These are phyloP conservation scores for Lentinula detonsa DNA, from an alignment of 768 basidiomycete species.

Conservation along the genomic window DNA sequence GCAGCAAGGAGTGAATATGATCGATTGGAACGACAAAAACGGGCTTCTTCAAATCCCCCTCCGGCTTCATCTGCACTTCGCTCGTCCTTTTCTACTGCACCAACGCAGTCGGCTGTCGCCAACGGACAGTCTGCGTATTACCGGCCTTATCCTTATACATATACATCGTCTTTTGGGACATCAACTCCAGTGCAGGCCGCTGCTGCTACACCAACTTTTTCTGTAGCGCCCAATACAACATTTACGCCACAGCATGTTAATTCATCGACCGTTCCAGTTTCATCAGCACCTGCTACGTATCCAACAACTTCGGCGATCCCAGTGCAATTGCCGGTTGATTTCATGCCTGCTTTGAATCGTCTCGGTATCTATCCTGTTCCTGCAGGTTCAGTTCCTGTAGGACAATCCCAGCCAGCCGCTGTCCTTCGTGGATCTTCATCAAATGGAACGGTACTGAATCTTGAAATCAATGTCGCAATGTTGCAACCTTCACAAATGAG, in stretches of 20 bases:
- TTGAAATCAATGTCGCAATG: slow-evolving; percentile 75
- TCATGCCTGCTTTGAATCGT: slow-evolving; percentile 58
- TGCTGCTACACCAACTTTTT: slow-evolving; percentile 14
- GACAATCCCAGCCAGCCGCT: slow-evolving; percentile 68
- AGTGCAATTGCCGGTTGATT: slow-evolving; percentile 65
- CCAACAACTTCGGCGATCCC: slow-evolving; percentile 42
- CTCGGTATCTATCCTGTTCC: slow-evolving; percentile 73
- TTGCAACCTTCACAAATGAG: slow-evolving; percentile 75
- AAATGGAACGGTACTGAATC: slow-evolving; percentile 64
- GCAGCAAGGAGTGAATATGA: slow-evolving; percentile 61
- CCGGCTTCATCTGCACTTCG: slow-evolving; percentile 23
- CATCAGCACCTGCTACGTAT: slow-evolving; percentile 28
- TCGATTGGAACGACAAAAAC: slow-evolving; percentile 64
- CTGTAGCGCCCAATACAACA: slow-evolving; percentile 21
- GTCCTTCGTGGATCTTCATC: slow-evolving; percentile 66
- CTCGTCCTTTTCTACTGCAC: slow-evolving; percentile 22
- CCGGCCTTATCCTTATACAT: slow-evolving; percentile 59
- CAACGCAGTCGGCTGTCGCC: slow-evolving; percentile 22
- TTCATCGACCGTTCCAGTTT: slow-evolving; percentile 15
- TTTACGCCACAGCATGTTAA: slow-evolving; percentile 19
- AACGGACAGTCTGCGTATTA: slow-evolving; percentile 50
- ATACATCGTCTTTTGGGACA: slow-evolving; percentile 50
- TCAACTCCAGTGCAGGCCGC: slow-evolving; percentile 13
- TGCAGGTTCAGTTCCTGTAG: slow-evolving; percentile 40
- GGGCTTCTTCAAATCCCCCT: slow-evolving; percentile 35